A percentile compares a stretch with the other conserved stretches of the same genome.
These are phyloP conservation scores for Trametes cubensis DNA, from an alignment of 768 basidiomycete species.

Conservation along the genomic window DNA sequence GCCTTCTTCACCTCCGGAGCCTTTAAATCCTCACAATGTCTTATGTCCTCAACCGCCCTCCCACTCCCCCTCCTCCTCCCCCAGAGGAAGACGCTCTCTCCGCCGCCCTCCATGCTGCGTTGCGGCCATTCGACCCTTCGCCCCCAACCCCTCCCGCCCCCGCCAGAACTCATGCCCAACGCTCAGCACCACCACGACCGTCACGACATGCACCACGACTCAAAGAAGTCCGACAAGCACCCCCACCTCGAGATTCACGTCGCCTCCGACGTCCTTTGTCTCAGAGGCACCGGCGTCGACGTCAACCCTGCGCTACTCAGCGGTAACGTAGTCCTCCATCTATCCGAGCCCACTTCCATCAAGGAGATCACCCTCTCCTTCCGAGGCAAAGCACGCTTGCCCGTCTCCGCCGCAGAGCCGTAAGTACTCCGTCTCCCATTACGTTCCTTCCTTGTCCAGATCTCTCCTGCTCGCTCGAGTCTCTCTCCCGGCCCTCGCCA, in stretches of 20 bases:
- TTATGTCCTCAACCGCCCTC: constrained; percentile 38
- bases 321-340: constrained; percentile 78
- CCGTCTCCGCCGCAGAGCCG: constrained; percentile 59
- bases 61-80: constrained; percentile 34
- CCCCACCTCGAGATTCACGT: constrained; percentile 77
- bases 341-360: constrained; percentile 81
- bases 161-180: constrained; percentile 20
- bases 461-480: not conserved
- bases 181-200: constrained; percentile 25
- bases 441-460: constrained; percentile 15
- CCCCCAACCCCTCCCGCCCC: constrained; percentile 19
- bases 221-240: constrained; percentile 45
- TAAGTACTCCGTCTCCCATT: constrained; percentile 40
- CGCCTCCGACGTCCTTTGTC: constrained; percentile 65
- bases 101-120: constrained; percentile 43
- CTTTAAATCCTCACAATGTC: constrained; percentile 32
- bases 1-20: constrained; percentile 1
- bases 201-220: constrained; percentile 39
- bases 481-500: not conserved
- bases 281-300: constrained; percentile 81
- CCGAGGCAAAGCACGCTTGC: constrained; percentile 78
- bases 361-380: constrained; percentile 86
- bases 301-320: constrained; percentile 81
- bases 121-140: constrained; percentile 34
- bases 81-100: constrained; percentile 40